phyloP scores from a whole-genome alignment of 768 basidiomycete genomes.

The Podaxis mareebaensis region DNA sequence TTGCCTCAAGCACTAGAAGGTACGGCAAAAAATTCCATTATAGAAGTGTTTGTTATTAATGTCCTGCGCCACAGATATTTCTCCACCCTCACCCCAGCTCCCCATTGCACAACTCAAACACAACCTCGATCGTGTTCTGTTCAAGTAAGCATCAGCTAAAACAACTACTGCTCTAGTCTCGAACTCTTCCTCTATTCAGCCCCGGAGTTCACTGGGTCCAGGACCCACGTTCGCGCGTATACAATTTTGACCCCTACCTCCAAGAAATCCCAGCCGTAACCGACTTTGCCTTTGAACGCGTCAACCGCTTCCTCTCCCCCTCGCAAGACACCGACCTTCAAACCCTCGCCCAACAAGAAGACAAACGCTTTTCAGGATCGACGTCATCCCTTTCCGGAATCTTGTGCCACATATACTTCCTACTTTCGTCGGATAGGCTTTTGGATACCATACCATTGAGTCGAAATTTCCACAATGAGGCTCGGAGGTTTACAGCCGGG shows the following conservation, averaged over 20 bases:
- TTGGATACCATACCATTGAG: constrained; percentile 67
- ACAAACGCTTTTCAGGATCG: constrained; percentile 74
- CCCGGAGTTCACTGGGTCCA: constrained; percentile 88
- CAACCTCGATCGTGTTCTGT: constrained; percentile 68
- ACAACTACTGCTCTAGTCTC: neutral
- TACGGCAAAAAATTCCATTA: constrained; percentile 10
- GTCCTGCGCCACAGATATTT: constrained; percentile 36
- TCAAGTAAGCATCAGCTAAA: constrained; percentile 54
- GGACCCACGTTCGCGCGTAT: constrained; percentile 83
- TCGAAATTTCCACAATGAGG: constrained; percentile 57
- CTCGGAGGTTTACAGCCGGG: constrained; percentile 71
- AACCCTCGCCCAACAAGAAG: constrained; percentile 56
- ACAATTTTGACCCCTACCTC: constrained; percentile 78
- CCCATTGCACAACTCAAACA: constrained; percentile 38
- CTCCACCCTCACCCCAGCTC: constrained; percentile 39
- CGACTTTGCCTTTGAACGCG: constrained; percentile 83
- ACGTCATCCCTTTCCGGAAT: constrained; percentile 89
- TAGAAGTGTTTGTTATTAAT: neutral
- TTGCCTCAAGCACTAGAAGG: constrained; percentile 40
- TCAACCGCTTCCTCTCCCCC: constrained; percentile 74
- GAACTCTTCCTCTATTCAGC: constrained; percentile 37
- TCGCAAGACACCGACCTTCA: constrained; percentile 79
- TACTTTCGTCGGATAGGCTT: constrained; percentile 70
- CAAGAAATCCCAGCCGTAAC: constrained; percentile 73
- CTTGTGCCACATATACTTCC: constrained; percentile 85